Evolutionary conservation across 2,329 filamentous ascomycete species (phyloP).

Genomic region (Aspergillus texensis): DNA sequence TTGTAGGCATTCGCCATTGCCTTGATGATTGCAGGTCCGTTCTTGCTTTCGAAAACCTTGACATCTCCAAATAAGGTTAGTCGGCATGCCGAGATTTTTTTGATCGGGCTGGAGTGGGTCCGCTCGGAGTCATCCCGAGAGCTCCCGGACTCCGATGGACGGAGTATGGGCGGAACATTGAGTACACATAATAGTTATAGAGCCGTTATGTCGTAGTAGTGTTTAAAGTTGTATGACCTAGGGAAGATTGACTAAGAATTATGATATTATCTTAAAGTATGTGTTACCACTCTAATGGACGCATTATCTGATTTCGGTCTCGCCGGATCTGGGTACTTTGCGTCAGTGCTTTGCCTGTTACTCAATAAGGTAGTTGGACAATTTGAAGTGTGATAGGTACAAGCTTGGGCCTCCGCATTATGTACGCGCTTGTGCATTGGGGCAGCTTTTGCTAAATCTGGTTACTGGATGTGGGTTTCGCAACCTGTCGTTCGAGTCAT

Average conservation of each 20-base stretch:
- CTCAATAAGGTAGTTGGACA: not conserved
- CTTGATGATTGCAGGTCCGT: not conserved
- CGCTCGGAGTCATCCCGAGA: not conserved
- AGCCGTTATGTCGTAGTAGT: not conserved
- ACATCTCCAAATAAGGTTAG: not conserved
- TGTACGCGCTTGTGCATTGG: not conserved
- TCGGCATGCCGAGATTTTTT: slow-evolving; percentile 4
- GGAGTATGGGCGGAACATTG: not conserved
- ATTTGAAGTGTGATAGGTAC: not conserved
- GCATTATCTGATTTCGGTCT: not conserved
- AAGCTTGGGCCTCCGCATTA: not conserved
- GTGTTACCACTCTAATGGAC: too few species aligned
- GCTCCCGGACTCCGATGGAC: not conserved
- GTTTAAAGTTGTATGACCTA: not conserved
- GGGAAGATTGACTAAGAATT: too few species aligned
- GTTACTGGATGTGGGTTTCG: not conserved
- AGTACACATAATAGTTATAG: not conserved
- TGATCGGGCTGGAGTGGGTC: not conserved
- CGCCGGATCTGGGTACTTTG: not conserved
- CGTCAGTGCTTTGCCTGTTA: not conserved
- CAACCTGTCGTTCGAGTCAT: not conserved
- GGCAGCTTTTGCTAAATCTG: not conserved
- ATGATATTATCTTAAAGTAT: too few species aligned
- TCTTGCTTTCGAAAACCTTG: not conserved
- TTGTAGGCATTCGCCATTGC: not conserved